Conservation (phyloP, 2,329 filamentous ascomycete genomes). For the Pseudodiploospora longispora region DNA sequence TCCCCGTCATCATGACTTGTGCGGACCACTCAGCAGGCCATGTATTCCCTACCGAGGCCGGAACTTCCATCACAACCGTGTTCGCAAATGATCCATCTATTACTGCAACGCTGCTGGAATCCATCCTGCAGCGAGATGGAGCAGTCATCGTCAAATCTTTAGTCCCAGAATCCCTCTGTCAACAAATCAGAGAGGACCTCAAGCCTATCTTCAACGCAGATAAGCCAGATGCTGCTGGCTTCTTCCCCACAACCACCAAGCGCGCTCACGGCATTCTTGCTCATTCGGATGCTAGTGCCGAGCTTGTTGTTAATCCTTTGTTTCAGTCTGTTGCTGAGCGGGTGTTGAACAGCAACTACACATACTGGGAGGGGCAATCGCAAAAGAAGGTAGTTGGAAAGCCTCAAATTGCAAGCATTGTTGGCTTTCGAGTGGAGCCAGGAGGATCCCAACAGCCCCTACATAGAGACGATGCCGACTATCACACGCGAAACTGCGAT, state of each 20-base stretch:
- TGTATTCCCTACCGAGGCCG: conserved; percentile 15
- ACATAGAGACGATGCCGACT: conserved; percentile 27
- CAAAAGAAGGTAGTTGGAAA: conserved; percentile 24
- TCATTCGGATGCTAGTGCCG: conserved; percentile 28
- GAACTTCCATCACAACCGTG: conserved; percentile 12
- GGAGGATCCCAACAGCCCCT: conserved; percentile 30
- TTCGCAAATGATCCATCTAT: conserved; percentile 14
- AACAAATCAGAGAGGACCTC: conserved; percentile 28
- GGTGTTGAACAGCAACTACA: conserved; percentile 27
- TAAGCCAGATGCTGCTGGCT: conserved; percentile 26
- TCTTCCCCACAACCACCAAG: conserved; percentile 31
- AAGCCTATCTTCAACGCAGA: conserved; percentile 29
- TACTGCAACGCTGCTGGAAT: conserved; percentile 12
- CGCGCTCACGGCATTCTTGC: conserved; percentile 30
- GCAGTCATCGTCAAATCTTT: conserved; percentile 30
- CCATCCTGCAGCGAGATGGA: conserved; percentile 22
- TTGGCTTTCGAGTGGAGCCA: conserved; percentile 30
- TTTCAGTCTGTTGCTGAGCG: conserved; percentile 26
- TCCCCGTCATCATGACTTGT: conserved; percentile 4
- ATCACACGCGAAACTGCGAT: conserved; percentile 22
- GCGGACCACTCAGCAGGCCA: conserved; percentile 4
- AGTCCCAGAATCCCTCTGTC: conserved; percentile 21
- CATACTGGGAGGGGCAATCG: conserved; percentile 26
- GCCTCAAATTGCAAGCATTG: conserved; percentile 27
- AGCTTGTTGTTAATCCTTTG: conserved; percentile 26